Conservation (phyloP, 2,329 filamentous ascomycete species). For the Pyrenophora seminiperda region DNA sequence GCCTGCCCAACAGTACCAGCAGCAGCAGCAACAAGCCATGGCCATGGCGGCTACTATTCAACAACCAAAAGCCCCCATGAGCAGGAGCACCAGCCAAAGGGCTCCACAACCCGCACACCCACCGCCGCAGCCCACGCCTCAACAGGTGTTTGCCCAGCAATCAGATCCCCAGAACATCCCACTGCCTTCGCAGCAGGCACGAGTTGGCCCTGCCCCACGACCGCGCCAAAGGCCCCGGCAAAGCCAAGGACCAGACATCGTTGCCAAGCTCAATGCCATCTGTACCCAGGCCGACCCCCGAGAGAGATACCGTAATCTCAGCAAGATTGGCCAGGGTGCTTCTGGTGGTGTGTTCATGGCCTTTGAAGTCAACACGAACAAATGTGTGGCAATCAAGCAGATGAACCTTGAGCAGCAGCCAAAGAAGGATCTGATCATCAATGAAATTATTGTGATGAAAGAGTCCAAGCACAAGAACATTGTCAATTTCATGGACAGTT, state of each 20-base stretch:
- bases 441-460: constrained; percentile 99
- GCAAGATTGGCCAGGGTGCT: constrained; percentile 96
- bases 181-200: constrained; percentile 55
- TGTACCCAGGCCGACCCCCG: constrained; percentile 90
- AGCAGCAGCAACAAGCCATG: constrained; percentile 83
- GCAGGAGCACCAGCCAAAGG: constrained; percentile 75
- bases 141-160: constrained; percentile 54
- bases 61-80: constrained; percentile 74
- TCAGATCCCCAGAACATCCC: constrained; percentile 52
- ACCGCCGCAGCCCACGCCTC: constrained; percentile 52
- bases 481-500: constrained; percentile 99
- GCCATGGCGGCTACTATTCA: constrained; percentile 68
- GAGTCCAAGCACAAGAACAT: constrained; percentile 98
- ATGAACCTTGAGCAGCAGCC: constrained; percentile 99
- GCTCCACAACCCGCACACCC: constrained; percentile 41
- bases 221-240: constrained; percentile 79
- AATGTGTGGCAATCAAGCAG: constrained; percentile 96
- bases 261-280: constrained; percentile 82
- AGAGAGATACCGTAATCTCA: constrained; percentile 82
- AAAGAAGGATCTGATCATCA: constrained; percentile 98
- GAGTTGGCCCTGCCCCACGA: constrained; percentile 64
- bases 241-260: constrained; percentile 80
- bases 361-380: constrained; percentile 80
- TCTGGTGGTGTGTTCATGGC: constrained; percentile 95
- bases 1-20: constrained; percentile 63